Conservation (phyloP, 176 grass and related monocot species). For the Oropetium thomaeum region DNA sequence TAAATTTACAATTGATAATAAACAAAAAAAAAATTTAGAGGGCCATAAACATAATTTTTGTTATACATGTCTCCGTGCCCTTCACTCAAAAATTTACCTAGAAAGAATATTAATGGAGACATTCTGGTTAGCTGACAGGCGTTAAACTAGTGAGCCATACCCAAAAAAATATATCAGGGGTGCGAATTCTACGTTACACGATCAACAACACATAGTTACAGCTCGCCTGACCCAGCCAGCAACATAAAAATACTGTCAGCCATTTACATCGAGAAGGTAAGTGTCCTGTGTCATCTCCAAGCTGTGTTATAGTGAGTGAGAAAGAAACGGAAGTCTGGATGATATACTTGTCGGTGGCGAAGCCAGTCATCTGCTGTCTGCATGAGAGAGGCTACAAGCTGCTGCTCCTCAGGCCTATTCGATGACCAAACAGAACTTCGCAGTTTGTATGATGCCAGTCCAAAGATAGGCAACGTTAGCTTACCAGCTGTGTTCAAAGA, state of each 20-base stretch:
- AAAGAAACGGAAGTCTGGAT: constrained; percentile 85
- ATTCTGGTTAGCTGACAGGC: constrained; percentile 24
- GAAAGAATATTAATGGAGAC: constrained; percentile 22
- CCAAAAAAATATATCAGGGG: constrained; percentile 3
- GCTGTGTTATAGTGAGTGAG: constrained; percentile 46
- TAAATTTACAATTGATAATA: background rate
- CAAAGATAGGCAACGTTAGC: constrained; percentile 60
- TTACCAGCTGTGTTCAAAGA: constrained; percentile 26
- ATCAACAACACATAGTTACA: constrained; percentile 31
- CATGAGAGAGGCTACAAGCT: constrained; percentile 45
- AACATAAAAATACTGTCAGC: constrained; percentile 20
- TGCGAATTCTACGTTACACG: constrained; percentile 8
- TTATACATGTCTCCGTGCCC: constrained; percentile 24
- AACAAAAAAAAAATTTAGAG: no score
- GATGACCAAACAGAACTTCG: constrained; percentile 62
- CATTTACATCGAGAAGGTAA: constrained; percentile 47
- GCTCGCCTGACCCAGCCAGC: background rate
- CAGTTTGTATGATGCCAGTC: constrained; percentile 77
- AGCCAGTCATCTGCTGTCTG: constrained; percentile 68
- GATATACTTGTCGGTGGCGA: constrained; percentile 49
- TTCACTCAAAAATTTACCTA: constrained; percentile 37
- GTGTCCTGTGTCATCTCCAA: constrained; percentile 52
- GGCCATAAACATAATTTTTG: no score
- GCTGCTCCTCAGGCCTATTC: constrained; percentile 40
- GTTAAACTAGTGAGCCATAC: constrained; percentile 16